Conservation (phyloP, 352 stramenopile species). For the Globisporangium echinulatum region DNA sequence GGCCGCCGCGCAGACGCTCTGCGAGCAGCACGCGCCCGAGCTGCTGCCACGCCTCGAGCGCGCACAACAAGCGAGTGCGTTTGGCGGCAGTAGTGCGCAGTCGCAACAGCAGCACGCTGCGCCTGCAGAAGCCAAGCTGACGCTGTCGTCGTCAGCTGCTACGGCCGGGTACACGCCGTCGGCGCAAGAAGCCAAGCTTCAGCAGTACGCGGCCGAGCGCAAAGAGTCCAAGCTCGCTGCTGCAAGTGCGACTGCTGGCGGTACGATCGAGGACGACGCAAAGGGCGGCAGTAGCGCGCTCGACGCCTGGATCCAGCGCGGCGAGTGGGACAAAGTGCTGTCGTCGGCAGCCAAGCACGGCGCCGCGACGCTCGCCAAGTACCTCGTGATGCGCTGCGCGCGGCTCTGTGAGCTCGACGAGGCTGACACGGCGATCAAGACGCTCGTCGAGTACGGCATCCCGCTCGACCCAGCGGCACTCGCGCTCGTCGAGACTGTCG, state of each 20-base stretch:
- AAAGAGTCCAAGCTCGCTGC: conserved; percentile 46
- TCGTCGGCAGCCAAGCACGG: conserved; percentile 78
- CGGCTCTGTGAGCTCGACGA: conserved; percentile 73
- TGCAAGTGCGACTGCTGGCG: neutral
- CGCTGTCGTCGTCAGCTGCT: conserved; percentile 11
- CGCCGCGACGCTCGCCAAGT: conserved; percentile 74
- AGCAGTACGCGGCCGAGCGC: conserved; percentile 23
- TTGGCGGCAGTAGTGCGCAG: conserved; percentile 31
- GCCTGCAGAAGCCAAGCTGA: conserved; percentile 44
- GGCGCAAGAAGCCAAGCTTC: conserved; percentile 39
- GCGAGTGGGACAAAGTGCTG: conserved; percentile 92
- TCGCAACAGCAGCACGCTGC: conserved; percentile 20
- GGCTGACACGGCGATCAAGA: conserved; percentile 67
- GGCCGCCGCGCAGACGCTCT: conserved; percentile 64
- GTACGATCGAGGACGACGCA: conserved; percentile 16
- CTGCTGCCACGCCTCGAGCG: conserved; percentile 73
- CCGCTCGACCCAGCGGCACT: conserved; percentile 52
- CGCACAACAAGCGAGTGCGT: conserved; percentile 77
- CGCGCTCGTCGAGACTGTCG: conserved; percentile 47
- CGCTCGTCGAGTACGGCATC: conserved; percentile 71
- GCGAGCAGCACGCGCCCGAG: conserved; percentile 72
- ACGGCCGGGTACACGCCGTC: conserved; percentile 38
- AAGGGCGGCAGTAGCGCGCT: conserved; percentile 47
- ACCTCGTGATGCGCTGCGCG: conserved; percentile 70
- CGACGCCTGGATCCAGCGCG: conserved; percentile 89